A percentile compares a stretch with the other conserved stretches of the same genome.
Conservation (phyloP, 495 filamentous ascomycete species). For the Trypethelium eluteriae region DNA sequence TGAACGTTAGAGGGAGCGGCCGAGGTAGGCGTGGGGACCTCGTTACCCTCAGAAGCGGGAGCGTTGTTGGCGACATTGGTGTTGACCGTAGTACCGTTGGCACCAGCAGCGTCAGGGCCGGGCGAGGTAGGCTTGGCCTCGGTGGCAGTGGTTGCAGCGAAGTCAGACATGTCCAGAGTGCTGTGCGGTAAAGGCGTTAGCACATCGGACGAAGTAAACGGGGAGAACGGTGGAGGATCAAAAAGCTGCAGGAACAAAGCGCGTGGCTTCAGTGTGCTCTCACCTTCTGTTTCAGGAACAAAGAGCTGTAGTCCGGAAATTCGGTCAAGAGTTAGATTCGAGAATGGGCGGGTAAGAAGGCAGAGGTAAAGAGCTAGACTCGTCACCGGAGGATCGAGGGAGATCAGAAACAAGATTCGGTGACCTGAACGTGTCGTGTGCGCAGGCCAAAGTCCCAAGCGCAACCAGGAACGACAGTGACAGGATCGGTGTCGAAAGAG, state of each 20-base stretch:
- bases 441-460: conserved; percentile 4
- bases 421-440: background rate
- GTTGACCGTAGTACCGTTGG: conserved; percentile 57
- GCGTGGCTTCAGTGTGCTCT: background rate
- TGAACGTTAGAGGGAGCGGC: conserved; percentile 59
- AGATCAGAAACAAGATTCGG: background rate
- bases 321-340: background rate
- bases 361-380: background rate
- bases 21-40: conserved; percentile 63
- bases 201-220: background rate
- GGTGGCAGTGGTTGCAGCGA: conserved; percentile 60
- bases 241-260: conserved; percentile 8
- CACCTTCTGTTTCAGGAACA: conserved; percentile 12
- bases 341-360: background rate
- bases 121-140: conserved; percentile 51
- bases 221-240: background rate
- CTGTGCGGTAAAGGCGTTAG: background rate
- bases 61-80: conserved; percentile 50
- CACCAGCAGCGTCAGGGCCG: conserved; percentile 51
- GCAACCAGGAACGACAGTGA: background rate
- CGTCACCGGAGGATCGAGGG: background rate
- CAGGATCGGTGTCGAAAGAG: conserved; percentile 24
- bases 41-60: conserved; percentile 50
- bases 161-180: conserved; percentile 10
- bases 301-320: background rate